Evolutionary conservation across 176 grass and related monocot genomes (phyloP).

Genomic region (Metroxylon sagu): DNA sequence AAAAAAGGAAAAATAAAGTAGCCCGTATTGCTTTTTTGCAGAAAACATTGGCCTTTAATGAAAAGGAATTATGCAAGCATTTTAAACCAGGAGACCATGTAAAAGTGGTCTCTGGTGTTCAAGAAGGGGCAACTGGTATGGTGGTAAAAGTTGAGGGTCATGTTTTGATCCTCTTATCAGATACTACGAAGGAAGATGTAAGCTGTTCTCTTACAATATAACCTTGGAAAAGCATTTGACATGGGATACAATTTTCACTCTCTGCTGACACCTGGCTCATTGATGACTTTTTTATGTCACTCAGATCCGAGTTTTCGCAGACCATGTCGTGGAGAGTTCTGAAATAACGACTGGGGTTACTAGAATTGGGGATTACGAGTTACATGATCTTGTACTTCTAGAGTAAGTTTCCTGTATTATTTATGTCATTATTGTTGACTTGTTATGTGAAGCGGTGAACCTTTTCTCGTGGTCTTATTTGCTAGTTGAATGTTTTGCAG

Average conservation of each 20-base stretch:
- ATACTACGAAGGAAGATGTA: constrained; percentile 91
- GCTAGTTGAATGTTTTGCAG: constrained; percentile 29
- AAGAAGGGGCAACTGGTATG: constrained; percentile 92
- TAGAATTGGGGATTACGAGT: constrained; percentile 82
- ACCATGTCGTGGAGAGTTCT: constrained; percentile 96
- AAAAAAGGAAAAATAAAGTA: no score
- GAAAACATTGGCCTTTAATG: constrained; percentile 90
- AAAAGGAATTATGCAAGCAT: constrained; percentile 91
- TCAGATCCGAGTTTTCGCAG: constrained; percentile 87
- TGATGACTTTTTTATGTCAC: constrained; percentile 14
- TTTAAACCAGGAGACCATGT: constrained; percentile 98
- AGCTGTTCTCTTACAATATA: constrained; percentile 9
- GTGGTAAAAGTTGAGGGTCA: constrained; percentile 93
- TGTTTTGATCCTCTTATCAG: constrained; percentile 82
- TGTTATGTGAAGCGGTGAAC: neutral
- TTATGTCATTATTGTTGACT: neutral
- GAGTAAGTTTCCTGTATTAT: constrained; percentile 47
- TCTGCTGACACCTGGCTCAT: no score
- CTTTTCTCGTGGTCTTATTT: neutral
- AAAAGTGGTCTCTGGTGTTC: constrained; percentile 86
- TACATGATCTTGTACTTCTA: constrained; percentile 91
- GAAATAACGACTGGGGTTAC: constrained; percentile 92
- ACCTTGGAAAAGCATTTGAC: no score
- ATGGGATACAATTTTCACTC: no score
- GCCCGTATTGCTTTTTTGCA: constrained; percentile 17